Conservation (phyloP, 106 monocot species). For the Dactylorhiza incarnata region DNA sequence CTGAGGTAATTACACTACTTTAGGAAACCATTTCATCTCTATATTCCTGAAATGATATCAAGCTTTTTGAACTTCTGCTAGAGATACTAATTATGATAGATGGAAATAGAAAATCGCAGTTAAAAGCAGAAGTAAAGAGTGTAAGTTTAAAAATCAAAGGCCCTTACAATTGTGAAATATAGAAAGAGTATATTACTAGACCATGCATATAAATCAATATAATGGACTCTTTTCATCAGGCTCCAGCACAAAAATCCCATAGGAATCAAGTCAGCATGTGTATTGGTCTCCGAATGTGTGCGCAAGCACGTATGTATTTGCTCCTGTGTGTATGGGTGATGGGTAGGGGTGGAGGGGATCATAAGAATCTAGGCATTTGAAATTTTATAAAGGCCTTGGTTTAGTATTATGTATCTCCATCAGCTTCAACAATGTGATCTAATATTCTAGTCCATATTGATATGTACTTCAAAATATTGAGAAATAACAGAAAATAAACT, state of each 20-base stretch:
- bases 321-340: neutral
- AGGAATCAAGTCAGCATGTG: neutral
- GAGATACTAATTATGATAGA: neutral
- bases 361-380: neutral
- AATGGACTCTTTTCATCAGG: neutral
- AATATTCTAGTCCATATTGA: neutral
- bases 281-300: neutral
- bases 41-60: neutral
- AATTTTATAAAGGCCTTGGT: neutral
- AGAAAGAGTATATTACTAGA: neutral
- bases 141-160: neutral
- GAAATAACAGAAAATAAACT: constrained; percentile 3
- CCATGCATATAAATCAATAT: neutral
- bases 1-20: neutral
- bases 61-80: neutral
- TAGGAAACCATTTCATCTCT: neutral
- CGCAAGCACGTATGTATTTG: too few species aligned
- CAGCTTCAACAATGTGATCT: neutral
- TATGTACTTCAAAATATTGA: neutral
- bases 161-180: neutral
- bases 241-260: neutral
- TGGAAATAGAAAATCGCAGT: neutral
- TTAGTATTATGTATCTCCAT: neutral
- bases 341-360: neutral
- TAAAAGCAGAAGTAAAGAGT: neutral